These are phyloP conservation scores for Pulveroboletus frians DNA, from an alignment of 768 basidiomycete genomes.

Conservation along the genomic window DNA sequence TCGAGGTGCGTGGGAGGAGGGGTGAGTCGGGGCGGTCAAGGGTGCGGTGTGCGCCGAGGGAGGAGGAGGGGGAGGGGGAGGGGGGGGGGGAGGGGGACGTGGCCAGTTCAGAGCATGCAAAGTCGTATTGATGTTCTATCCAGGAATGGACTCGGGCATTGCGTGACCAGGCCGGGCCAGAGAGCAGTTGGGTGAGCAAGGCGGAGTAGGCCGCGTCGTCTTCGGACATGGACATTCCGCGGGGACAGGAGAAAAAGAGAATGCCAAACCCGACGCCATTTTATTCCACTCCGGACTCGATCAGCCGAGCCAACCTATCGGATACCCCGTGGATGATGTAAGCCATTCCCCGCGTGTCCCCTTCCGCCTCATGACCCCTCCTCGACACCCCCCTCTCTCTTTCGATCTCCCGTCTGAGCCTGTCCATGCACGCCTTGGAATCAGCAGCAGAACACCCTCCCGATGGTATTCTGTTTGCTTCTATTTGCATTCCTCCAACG, in stretches of 20 bases:
- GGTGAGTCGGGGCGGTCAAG: slow-evolving; percentile 29
- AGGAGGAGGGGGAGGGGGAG: slow-evolving; percentile 30
- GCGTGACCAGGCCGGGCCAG: slow-evolving; percentile 19
- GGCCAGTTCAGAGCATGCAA: slow-evolving; percentile 26
- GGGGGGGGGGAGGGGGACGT: slow-evolving; percentile 12
- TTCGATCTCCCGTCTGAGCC: neutral
- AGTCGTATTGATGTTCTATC: slow-evolving; percentile 35
- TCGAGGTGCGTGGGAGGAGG: slow-evolving; percentile 25
- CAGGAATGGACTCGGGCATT: slow-evolving; percentile 31
- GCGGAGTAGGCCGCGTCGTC: slow-evolving; percentile 29
- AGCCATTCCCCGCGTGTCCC: slow-evolving; percentile 3
- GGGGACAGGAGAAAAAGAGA: slow-evolving; percentile 1
- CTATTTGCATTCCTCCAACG: neutral
- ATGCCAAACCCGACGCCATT: slow-evolving; percentile 9
- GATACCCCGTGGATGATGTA: slow-evolving; percentile 13
- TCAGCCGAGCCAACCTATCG: slow-evolving; percentile 15
- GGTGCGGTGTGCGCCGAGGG: slow-evolving; percentile 25
- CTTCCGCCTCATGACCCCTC: neutral
- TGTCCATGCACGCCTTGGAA: neutral
- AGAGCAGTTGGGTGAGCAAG: slow-evolving; percentile 26
- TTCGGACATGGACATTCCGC: slow-evolving; percentile 23
- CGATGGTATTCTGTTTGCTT: neutral
- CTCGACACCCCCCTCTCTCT: neutral
- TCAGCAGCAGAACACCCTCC: slow-evolving; percentile 1
- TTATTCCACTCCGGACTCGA: slow-evolving; percentile 14